A percentile compares a stretch with the other conserved stretches of the same genome.
These are phyloP conservation scores for Hypericum perforatum DNA, from an alignment of 345 rosid genomes.

Conservation along the genomic window DNA sequence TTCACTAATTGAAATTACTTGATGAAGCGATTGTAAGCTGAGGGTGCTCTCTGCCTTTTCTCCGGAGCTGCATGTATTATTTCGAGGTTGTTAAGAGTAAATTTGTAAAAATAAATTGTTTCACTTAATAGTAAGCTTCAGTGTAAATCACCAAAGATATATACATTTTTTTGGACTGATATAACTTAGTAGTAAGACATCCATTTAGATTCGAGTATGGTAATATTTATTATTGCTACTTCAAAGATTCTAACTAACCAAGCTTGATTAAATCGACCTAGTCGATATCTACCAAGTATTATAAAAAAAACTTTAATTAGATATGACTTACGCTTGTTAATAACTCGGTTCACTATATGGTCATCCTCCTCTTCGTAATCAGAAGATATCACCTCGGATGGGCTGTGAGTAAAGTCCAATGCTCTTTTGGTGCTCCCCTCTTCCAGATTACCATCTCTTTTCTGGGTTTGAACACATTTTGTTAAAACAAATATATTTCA, in stretches of 20 bases:
- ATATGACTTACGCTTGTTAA: constrained; percentile 69
- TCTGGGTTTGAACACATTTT: constrained; percentile 15
- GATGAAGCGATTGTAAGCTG: constrained; percentile 91
- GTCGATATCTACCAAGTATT: no score
- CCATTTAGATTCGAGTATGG: no score
- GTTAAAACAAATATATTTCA: constrained; percentile 1
- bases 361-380: constrained; percentile 67
- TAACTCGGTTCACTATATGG: constrained; percentile 36
- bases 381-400: constrained; percentile 39
- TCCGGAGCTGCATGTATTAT: constrained; percentile 54
- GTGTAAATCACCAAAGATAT: no score
- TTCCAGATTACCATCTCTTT: constrained; percentile 31
- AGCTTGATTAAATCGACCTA: no score
- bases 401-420: constrained; percentile 27
- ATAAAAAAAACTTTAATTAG: background rate
- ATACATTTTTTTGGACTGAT: no score
- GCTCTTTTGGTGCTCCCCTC: constrained; percentile 22
- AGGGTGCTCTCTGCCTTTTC: constrained; percentile 96
- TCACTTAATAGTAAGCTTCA: no score
- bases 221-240: no score
- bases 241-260: no score
- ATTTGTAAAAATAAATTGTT: no score
- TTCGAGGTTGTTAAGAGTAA: no score
- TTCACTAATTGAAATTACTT: constrained; percentile 38
- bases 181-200: no score